Evolutionary conservation across 78 protist species (phyloP).

Genomic region (Chrysochromulina parva): DNA sequence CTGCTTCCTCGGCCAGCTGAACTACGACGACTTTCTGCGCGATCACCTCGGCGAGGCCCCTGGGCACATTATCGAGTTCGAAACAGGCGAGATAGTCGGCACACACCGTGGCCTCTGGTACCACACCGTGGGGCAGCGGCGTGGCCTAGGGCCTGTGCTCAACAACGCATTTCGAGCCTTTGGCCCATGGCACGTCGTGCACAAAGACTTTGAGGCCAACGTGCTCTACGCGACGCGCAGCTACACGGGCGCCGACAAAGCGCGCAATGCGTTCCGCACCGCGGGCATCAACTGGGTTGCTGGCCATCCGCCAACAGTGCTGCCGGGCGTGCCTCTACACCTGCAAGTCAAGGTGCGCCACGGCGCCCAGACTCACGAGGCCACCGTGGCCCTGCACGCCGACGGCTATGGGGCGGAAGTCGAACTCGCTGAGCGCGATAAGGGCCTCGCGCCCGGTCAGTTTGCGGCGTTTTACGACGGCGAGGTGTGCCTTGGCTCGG

Average conservation of each 20-base stretch:
- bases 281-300: conserved; percentile 2
- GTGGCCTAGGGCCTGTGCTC: background rate
- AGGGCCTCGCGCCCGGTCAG: conserved; percentile 52
- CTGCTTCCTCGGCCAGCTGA: conserved; percentile 43
- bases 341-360: conserved; percentile 16
- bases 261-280: background rate
- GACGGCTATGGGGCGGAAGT: background rate
- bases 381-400: background rate
- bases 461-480: conserved; percentile 45
- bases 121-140: conserved; percentile 45
- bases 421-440: background rate
- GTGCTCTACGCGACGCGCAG: background rate
- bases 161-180: background rate
- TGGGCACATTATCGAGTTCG: conserved; percentile 1
- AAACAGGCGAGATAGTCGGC: conserved; percentile 6
- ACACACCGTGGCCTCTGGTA: conserved; percentile 46
- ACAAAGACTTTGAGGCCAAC: background rate
- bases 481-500: conserved; percentile 35
- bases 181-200: conserved; percentile 48
- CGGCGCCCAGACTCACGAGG: conserved; percentile 20
- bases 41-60: background rate
- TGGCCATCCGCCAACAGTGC: background rate
- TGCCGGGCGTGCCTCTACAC: background rate
- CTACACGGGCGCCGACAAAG: background rate
- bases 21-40: conserved; percentile 35